Conservation (phyloP, 2,329 filamentous ascomycete species). For the Sclerotinia spermophila region DNA sequence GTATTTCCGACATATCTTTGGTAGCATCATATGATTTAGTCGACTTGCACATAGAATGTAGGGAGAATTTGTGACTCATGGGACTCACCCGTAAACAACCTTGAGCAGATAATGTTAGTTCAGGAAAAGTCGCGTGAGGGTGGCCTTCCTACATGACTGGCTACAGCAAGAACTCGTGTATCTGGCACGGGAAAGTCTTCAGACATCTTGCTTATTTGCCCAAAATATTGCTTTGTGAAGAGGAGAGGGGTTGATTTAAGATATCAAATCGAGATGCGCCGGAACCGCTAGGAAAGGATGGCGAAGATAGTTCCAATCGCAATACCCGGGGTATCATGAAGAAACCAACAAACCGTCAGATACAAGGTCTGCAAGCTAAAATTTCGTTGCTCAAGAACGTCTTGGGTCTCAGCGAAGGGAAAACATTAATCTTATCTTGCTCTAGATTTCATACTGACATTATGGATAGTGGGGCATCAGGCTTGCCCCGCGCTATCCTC, state of each 20-base stretch:
- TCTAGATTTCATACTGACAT: neutral
- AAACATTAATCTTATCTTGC: slow-evolving; percentile 8
- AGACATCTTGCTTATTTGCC: slow-evolving; percentile 26
- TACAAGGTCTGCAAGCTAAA: neutral
- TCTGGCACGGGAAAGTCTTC: slow-evolving; percentile 47
- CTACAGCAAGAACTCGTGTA: slow-evolving; percentile 75
- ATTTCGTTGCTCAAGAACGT: neutral
- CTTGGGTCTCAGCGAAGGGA: neutral
- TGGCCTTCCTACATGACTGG: slow-evolving; percentile 77
- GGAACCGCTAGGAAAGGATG: neutral
- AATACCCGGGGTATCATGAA: neutral
- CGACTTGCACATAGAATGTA: neutral
- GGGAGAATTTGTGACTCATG: slow-evolving; percentile 15
- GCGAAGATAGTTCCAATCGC: neutral
- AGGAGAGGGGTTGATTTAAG: neutral
- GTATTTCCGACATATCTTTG: slow-evolving; percentile 93
- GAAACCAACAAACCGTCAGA: neutral
- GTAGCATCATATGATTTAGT: slow-evolving; percentile 22
- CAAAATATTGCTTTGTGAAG: neutral
- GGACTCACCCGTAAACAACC: slow-evolving; percentile 70
- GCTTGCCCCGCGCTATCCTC: slow-evolving; percentile 15
- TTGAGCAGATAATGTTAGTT: slow-evolving; percentile 41
- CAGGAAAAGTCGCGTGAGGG: slow-evolving; percentile 17
- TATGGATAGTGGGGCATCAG: slow-evolving; percentile 8
- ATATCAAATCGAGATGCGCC: neutral